Base-by-base conservation (phyloP, 345 rosid genomes). In the Trapa bicornis region DNA sequence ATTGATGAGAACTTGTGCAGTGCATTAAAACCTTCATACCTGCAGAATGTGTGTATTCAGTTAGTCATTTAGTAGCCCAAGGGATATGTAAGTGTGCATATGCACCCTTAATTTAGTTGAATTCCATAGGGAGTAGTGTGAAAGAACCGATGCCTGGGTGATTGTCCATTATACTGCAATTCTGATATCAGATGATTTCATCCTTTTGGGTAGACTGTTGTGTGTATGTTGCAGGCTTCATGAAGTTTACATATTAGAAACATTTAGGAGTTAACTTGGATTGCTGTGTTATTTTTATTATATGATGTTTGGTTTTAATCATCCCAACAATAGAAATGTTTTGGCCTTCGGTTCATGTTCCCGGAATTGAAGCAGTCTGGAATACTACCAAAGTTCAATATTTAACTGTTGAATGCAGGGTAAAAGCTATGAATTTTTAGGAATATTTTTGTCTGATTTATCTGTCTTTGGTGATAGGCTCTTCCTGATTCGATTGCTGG, bases 401-500 rank as follows among this genome's bases (percentile, higher is more conserved):
- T 45, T 3, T 8, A 7, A 45, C 48, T 45, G 11, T 7, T 45
- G 13, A 45, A 11, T 45, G 48, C 12, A 45, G 13, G 48, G 13
- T 15, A 54, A 22, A n/a, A 5, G 22, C 10, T 15, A n/a, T 22
- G n/a, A 54, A 11, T 54, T 54, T 52, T 16, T 52, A 13, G 57
- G 1, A 22, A 54, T 5, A 54, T 45, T 45, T n/a, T 45, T 45
- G 72, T 47, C 64, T 52, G 61, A 39, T 71, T 64, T 71, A 64
- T 48, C 72, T 6, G 67, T 61, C 61, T 74, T 60, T 66, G 45
- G 69, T 64, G 72, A 76, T 84, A 94, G 99, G 79, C 69, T 12
- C 80, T 94, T 71, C 97, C 97, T 53, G 96, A 94, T 71, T 91
- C 99, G 6, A 85, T 94, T 41, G 86, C 91, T 63, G 99, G 96